Conservation (phyloP, 345 rosid species). For the Mallotus nudiflorus region DNA sequence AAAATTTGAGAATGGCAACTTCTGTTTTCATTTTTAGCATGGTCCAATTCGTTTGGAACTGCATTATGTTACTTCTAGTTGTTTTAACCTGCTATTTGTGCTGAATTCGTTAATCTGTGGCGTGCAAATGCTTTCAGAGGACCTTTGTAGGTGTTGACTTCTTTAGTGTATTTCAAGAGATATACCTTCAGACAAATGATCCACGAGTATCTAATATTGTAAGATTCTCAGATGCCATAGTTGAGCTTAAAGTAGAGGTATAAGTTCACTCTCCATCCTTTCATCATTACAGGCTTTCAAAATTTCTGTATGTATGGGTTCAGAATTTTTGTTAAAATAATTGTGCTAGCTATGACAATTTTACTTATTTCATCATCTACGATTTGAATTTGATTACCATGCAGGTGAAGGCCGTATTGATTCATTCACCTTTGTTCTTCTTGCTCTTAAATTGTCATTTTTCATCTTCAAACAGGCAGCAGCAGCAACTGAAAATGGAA, state of each 20-base stretch:
- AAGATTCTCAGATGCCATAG: conserved; percentile 72
- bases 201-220: conserved; percentile 92
- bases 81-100: too few species aligned
- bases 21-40: too few species aligned
- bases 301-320: too few species aligned
- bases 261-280: conserved; percentile 4
- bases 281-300: too few species aligned
- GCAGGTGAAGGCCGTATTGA: background rate
- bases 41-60: too few species aligned
- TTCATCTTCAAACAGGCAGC: conserved; percentile 57
- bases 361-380: too few species aligned
- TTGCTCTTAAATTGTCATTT: background rate
- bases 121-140: conserved; percentile 48
- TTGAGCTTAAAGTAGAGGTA: conserved; percentile 97
- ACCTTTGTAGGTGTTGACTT: conserved; percentile 90
- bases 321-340: too few species aligned
- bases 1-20: too few species aligned
- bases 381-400: background rate
- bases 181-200: conserved; percentile 64
- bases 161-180: conserved; percentile 90
- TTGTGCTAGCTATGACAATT: too few species aligned
- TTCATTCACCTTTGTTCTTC: background rate
- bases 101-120: background rate
- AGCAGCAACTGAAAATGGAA: conserved; percentile 63
- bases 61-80: too few species aligned